A percentile compares a stretch with the other conserved stretches of the same genome.
Conservation (phyloP, 2,329 filamentous ascomycete genomes). For the Sporothrix schenckii region DNA sequence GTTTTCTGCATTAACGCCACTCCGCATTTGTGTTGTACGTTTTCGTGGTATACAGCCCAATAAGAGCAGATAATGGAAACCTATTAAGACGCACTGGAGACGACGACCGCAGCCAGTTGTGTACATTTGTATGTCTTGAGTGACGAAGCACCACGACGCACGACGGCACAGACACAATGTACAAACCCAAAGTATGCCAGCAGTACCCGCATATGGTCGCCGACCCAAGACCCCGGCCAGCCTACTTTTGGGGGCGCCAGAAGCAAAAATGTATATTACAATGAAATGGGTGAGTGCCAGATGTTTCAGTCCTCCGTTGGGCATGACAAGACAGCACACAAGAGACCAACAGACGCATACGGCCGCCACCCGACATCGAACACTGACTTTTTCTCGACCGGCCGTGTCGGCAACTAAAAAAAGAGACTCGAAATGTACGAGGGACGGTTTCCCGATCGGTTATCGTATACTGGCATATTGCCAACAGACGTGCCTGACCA, state of each 20-base stretch:
- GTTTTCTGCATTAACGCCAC: not conserved
- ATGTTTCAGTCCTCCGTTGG: not conserved
- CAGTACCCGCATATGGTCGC: slow-evolving; percentile 27
- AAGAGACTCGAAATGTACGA: not conserved
- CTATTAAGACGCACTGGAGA: not conserved
- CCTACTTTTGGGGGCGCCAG: no score
- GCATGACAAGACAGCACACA: no score
- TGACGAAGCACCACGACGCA: not conserved
- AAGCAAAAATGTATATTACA: not conserved
- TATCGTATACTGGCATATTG: slow-evolving; percentile 4
- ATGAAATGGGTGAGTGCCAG: not conserved
- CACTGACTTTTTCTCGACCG: not conserved
- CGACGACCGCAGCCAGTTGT: not conserved
- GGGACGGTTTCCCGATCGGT: not conserved
- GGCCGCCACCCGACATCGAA: not conserved
- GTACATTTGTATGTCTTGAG: not conserved
- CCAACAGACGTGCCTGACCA: not conserved
- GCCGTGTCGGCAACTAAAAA: slow-evolving; percentile 16
- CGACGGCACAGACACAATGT: not conserved
- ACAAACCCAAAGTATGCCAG: slow-evolving; percentile 21
- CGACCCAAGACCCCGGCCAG: slow-evolving; percentile 27
- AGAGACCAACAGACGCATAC: not conserved
- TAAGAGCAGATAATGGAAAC: not conserved
- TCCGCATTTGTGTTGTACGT: not conserved
- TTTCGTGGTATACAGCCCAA: not conserved